phyloP scores from a whole-genome alignment of 140 eudicot species.

The Erigeron philadelphicus region DNA sequence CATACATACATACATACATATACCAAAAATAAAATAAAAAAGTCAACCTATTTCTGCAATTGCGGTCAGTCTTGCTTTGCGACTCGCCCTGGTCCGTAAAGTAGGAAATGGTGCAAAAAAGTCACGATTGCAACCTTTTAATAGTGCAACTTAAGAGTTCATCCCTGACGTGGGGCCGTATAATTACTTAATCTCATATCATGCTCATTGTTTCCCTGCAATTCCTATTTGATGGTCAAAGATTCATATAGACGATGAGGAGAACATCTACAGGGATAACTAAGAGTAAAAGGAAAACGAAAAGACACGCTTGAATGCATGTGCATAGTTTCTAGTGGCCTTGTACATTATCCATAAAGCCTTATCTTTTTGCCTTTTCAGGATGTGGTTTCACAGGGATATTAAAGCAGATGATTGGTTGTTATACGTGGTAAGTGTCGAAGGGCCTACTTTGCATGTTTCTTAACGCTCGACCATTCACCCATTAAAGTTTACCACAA shows the following conservation, averaged over 20 bases:
- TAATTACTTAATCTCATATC: neutral
- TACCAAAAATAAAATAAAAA: too few species aligned
- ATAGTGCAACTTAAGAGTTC: neutral
- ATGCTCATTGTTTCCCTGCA: neutral
- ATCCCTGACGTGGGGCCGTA: neutral
- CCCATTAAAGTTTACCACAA: slow-evolving; percentile 3
- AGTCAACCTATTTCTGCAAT: too few species aligned
- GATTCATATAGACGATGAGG: neutral
- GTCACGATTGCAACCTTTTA: neutral
- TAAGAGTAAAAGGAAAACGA: neutral
- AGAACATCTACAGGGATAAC: neutral
- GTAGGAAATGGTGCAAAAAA: too few species aligned
- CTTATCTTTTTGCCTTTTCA: slow-evolving; percentile 31
- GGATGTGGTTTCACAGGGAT: slow-evolving; percentile 97
- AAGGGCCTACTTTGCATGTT: slow-evolving; percentile 17
- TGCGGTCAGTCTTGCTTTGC: too few species aligned
- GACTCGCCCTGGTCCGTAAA: too few species aligned
- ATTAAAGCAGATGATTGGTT: slow-evolving; percentile 96
- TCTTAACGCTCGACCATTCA: neutral
- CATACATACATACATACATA: too few species aligned
- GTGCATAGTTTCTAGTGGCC: neutral
- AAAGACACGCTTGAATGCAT: neutral
- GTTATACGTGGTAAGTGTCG: slow-evolving; percentile 63
- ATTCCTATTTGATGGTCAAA: neutral
- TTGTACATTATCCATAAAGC: neutral